Percentiles rank a stretch among this genome's conserved stretches.
These are phyloP conservation scores for Mycena floridula DNA, from an alignment of 768 basidiomycete species.

Conservation along the genomic window DNA sequence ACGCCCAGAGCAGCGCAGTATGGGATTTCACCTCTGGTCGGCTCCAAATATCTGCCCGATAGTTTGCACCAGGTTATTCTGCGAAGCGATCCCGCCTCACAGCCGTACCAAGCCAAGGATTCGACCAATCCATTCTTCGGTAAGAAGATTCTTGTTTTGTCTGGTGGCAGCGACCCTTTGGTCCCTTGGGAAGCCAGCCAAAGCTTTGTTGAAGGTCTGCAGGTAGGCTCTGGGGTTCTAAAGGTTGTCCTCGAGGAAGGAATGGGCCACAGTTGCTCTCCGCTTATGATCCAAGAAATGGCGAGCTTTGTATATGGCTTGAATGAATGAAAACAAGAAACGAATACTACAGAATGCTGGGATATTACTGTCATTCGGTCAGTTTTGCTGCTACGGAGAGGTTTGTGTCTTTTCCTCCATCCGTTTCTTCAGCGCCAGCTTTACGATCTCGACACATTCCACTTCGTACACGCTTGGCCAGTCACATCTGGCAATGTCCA, in stretches of 20 bases:
- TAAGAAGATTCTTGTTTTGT: constrained; percentile 70
- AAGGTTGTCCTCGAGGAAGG: constrained; percentile 50
- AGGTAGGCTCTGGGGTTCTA: constrained; percentile 45
- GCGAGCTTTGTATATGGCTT: constrained; percentile 26
- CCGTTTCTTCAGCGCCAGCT: too few species aligned
- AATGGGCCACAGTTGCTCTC: constrained; percentile 58
- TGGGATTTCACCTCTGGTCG: constrained; percentile 25
- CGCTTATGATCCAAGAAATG: constrained; percentile 49
- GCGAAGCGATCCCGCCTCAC: constrained; percentile 36
- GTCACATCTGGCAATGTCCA: too few species aligned
- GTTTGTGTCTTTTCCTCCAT: too few species aligned
- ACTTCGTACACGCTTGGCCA: too few species aligned
- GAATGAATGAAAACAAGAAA: not conserved
- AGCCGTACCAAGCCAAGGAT: constrained; percentile 32
- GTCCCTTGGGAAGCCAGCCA: constrained; percentile 61
- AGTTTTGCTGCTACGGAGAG: not conserved
- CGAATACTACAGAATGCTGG: not conserved
- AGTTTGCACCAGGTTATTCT: constrained; percentile 43
- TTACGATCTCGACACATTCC: too few species aligned
- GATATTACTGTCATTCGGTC: not conserved
- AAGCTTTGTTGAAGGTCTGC: constrained; percentile 49
- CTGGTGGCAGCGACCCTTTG: constrained; percentile 55
- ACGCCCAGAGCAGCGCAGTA: constrained; percentile 42
- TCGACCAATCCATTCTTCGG: constrained; percentile 53
- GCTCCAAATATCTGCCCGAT: constrained; percentile 39